Conservation (phyloP, 441 rosid genomes). For the Euphorbia schlechtendalii region DNA sequence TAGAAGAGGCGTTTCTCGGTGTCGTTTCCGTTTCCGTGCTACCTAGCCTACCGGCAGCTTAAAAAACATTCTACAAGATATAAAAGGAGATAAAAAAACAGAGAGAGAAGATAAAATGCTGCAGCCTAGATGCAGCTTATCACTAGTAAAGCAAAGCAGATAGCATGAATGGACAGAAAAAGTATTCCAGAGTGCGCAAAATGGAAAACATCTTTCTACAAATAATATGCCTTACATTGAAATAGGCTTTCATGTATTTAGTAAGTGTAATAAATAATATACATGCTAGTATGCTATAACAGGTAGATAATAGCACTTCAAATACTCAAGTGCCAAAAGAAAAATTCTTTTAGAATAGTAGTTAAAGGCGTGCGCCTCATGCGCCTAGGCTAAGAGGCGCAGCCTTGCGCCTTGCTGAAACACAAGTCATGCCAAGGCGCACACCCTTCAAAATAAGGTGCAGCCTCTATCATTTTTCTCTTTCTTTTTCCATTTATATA, state of each 20-base stretch:
- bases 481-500: too few species aligned
- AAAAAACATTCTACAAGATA: too few species aligned
- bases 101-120: neutral
- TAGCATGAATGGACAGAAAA: neutral
- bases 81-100: neutral
- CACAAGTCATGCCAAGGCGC: too few species aligned
- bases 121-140: neutral
- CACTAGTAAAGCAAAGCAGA: neutral
- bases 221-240: neutral
- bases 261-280: neutral
- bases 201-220: neutral
- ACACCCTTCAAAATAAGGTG: too few species aligned
- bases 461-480: too few species aligned
- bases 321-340: neutral
- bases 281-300: neutral
- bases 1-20: too few species aligned
- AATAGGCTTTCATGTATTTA: neutral
- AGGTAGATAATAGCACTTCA: neutral
- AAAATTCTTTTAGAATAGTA: too few species aligned
- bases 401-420: too few species aligned
- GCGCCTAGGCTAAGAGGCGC: too few species aligned
- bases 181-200: neutral
- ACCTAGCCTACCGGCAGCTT: too few species aligned
- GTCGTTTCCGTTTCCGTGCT: too few species aligned
- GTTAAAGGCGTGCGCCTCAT: too few species aligned